Evolutionary conservation across 2,329 filamentous ascomycete species (phyloP), one percentile per base, ranked within the genome.

Genomic region (Boeremia lycopersici): DNA sequence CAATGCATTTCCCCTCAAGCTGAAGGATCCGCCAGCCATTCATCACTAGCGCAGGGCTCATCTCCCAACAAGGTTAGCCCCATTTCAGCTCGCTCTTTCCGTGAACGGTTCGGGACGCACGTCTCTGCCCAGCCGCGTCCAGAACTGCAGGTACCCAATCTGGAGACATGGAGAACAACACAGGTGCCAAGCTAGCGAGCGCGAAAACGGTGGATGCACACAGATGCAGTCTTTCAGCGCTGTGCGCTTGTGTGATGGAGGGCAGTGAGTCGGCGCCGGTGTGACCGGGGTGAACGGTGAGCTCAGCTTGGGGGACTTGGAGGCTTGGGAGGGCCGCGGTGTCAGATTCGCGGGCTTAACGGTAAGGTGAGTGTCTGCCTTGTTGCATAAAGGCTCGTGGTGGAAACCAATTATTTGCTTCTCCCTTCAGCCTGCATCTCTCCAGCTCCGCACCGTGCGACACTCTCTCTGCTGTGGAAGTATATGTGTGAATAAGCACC

Each of bases 251-350:
- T 28, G 38, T 47, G 31, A 26, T 41, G 31, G 29, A 40, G 12
- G 30, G 45, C 40, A 40, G 34, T n/a, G 13, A 40, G 44, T 15
- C 34, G 52, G 30, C 28, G 41, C 30, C 17, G 35, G 42, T 26
- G 25, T 11, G 30, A 34, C 36, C 42, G 31, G 47, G 47, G 41
- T 33, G 39, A 12, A 31, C 25, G 7, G n/a, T 9, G 34, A 31
- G 41, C 35, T 55, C 52, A 55, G 52, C 47, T 50, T 47, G 34
- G 28, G 45, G 30, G 31, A 43, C 31, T 31, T 43, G 42, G 42
- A 11, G 41, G 29, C 31, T 25, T 33, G 23, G 35, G 34, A 39
- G 26, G 25, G 19, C 35, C 34, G n/a, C 46, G 30, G 31, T 49
- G 52, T 50, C 19, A 46, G 41, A 50, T 43, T 34, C 9, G 30